Base-by-base conservation (phyloP, 1,284 basidiomycete species). In the Sanghuangporus baumii region DNA sequence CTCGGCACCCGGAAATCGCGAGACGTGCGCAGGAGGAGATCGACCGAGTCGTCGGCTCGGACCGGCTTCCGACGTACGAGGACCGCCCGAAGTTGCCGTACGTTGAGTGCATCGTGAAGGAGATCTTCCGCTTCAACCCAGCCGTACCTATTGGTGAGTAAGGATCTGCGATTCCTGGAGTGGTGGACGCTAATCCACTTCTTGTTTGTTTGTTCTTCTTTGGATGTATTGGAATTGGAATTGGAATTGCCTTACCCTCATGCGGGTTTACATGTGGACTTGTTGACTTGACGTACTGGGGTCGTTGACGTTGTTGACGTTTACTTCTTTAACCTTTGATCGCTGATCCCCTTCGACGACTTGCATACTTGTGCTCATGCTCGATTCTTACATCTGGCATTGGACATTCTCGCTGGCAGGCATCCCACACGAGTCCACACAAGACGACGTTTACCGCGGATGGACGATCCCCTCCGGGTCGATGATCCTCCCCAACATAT, bases 21-120 rank as follows among this genome's bases (percentile, higher is more conserved):
- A 65, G 55, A 63, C 77, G 76, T 63, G 74, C 82, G 20, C 75
- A 77, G 56, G 69, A 68, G 18, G 81, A 81, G 67, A 73, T 83
- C 54, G 79, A 81, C 66, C 71, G 37, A 37, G 62, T 68, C 11
- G 51, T 60, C 16, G 62, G 59, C 6, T 37, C 41, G 31, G 47
- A 62, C 23, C 56, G 61, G 18, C 50, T 64, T 2, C 62, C 62
- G 18, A 51, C 52, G 1, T 57, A 56, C 41, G 58, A 67, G 16
- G 67, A 70, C 51, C 54, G 62, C 3, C 12, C 37, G 6, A 23
- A 55, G 2, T 34, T 70, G 9, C 65, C 66, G 3, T 70, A 69
- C 57, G 55, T 68, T 6, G 59, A 65, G 9, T 65, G 66, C 5
- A 65, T 70, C n/a, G 34, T 68, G 36, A 67, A 69, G 41, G 69